A percentile compares a stretch with the other conserved stretches of the same genome.
These are phyloP conservation scores for Knufia petricola DNA, from an alignment of 2,329 filamentous ascomycete genomes.

Conservation along the genomic window DNA sequence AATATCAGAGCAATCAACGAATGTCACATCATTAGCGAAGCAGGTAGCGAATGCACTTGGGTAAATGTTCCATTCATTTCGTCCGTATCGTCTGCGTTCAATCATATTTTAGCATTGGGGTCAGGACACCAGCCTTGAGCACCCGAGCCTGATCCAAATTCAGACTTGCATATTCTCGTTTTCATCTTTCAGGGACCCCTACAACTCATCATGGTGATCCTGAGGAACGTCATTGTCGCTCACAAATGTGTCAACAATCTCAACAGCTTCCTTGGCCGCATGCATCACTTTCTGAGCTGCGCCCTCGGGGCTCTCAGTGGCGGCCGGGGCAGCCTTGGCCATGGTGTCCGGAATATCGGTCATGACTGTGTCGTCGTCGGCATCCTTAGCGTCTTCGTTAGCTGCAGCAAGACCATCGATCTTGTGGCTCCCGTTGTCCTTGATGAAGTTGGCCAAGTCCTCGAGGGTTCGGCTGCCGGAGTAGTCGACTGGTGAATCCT, in stretches of 20 bases:
- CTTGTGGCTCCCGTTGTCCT: constrained; percentile 88
- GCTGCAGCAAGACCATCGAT: constrained; percentile 54
- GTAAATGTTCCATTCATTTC: too few species aligned
- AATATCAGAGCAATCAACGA: too few species aligned
- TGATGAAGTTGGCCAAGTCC: constrained; percentile 84
- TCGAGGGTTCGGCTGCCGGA: constrained; percentile 77
- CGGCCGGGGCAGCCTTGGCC: constrained; percentile 23
- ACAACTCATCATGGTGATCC: constrained; percentile 14
- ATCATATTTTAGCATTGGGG: too few species aligned
- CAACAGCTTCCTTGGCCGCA: constrained; percentile 54
- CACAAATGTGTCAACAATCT: constrained; percentile 37
- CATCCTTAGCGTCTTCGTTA: constrained; percentile 37
- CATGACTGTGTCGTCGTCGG: constrained; percentile 44
- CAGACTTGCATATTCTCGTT: too few species aligned
- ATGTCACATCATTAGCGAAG: too few species aligned
- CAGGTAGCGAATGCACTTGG: too few species aligned
- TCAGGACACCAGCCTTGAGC: too few species aligned
- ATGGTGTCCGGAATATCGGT: constrained; percentile 21
- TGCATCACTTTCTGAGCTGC: constrained; percentile 51
- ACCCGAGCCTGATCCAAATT: too few species aligned
- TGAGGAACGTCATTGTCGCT: constrained; percentile 17
- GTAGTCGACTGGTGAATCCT: constrained; percentile 79
- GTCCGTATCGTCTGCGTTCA: too few species aligned
- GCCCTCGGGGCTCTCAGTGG: constrained; percentile 13
- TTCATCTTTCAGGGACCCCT: background rate